Evolutionary conservation across 2,329 filamentous ascomycete genomes (phyloP).

Genomic region (Furcasterigmium sp.): DNA sequence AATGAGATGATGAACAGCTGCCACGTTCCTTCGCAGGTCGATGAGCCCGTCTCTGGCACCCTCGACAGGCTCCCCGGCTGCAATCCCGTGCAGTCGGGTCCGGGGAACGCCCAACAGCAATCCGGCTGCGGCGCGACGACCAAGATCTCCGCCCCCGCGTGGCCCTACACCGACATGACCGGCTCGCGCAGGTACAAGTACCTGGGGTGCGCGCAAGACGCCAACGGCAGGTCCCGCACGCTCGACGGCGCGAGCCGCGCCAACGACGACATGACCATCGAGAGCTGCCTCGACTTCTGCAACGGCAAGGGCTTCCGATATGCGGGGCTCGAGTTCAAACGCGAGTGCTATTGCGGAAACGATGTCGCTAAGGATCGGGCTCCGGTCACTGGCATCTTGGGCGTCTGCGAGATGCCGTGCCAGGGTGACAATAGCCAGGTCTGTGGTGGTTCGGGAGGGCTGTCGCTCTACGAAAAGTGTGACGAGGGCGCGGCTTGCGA

Average conservation of each 20-base stretch:
- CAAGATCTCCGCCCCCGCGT: slow-evolving; percentile 27
- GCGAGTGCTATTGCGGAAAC: slow-evolving; percentile 32
- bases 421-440: slow-evolving; percentile 6
- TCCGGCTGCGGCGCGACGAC: slow-evolving; percentile 27
- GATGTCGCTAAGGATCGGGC: slow-evolving; percentile 11
- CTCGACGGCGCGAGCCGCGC: slow-evolving; percentile 20
- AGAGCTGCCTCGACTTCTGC: slow-evolving; percentile 25
- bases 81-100: slow-evolving; percentile 37
- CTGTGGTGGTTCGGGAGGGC: slow-evolving; percentile 18
- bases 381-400: slow-evolving; percentile 33
- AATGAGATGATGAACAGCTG: slow-evolving; percentile 38
- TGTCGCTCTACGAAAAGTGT: slow-evolving; percentile 30
- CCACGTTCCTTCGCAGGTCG: slow-evolving; percentile 40
- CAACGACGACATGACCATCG: slow-evolving; percentile 25
- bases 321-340: slow-evolving; percentile 30
- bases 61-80: slow-evolving; percentile 48
- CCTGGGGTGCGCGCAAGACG: slow-evolving; percentile 41
- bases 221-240: slow-evolving; percentile 19
- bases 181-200: slow-evolving; percentile 40
- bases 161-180: slow-evolving; percentile 39
- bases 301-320: slow-evolving; percentile 18
- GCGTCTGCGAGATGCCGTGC: slow-evolving; percentile 27
- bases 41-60: slow-evolving; percentile 37
- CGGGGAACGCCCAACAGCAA: slow-evolving; percentile 11
- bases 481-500: slow-evolving; percentile 14